These are phyloP conservation scores for Fomitopsis pinicola DNA, from an alignment of 1,284 basidiomycete species.

Conservation along the genomic window DNA sequence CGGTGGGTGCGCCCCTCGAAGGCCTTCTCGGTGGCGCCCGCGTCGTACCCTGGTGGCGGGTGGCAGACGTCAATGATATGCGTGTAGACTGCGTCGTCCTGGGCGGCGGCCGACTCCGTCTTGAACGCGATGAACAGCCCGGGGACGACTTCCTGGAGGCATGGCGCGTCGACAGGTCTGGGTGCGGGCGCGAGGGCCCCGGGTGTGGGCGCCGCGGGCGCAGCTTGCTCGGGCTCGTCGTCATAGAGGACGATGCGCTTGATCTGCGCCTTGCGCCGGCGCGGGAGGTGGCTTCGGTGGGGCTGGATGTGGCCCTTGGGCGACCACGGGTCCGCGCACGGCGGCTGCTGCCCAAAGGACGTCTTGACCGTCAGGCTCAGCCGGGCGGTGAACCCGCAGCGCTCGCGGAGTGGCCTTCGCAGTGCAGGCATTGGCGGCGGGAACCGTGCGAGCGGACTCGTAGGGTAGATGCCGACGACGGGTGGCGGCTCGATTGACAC, in stretches of 20 bases:
- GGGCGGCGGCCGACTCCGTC: slow-evolving; percentile 3
- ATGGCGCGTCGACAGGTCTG: slow-evolving; percentile 9
- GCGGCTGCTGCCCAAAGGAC: slow-evolving; percentile 9
- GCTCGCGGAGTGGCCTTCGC: slow-evolving; percentile 18
- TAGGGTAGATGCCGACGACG: slow-evolving; percentile 5
- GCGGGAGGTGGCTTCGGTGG: slow-evolving; percentile 25
- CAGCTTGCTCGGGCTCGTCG: background rate
- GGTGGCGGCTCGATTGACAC: background rate
- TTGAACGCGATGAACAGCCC: slow-evolving; percentile 23
- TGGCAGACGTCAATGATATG: slow-evolving; percentile 25
- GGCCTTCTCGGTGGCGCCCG: slow-evolving; percentile 10
- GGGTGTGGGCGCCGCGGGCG: background rate
- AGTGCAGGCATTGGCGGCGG: slow-evolving; percentile 19
- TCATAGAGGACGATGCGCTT: slow-evolving; percentile 18
- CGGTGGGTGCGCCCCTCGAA: slow-evolving; percentile 12
- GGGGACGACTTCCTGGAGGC: slow-evolving; percentile 23
- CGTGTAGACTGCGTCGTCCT: slow-evolving; percentile 19
- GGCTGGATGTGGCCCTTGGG: slow-evolving; percentile 25
- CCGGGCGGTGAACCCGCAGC: slow-evolving; percentile 15
- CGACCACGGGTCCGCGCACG: slow-evolving; percentile 15
- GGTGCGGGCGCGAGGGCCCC: slow-evolving; percentile 10
- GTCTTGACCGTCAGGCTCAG: slow-evolving; percentile 20
- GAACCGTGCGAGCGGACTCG: slow-evolving; percentile 21
- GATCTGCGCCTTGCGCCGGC: slow-evolving; percentile 19
- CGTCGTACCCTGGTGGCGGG: slow-evolving; percentile 5